A percentile compares a stretch with the other conserved stretches of the same genome.
Conservation (phyloP, 1,139 yeast genomes). For the Torulaspora globosa region DNA sequence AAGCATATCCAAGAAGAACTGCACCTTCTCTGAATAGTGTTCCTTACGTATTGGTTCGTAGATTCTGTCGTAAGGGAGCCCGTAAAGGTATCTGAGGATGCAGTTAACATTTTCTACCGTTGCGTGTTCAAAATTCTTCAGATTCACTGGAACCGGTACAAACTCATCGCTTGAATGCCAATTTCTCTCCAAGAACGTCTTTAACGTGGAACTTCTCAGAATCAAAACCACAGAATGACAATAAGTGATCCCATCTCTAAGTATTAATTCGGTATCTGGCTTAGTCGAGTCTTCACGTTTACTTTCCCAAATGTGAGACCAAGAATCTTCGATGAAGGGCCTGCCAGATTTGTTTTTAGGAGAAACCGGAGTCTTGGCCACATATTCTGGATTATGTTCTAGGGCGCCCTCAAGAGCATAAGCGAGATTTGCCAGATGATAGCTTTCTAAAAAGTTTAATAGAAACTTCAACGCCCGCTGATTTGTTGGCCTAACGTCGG, state of each 20-base stretch:
- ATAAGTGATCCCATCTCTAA: constrained; percentile 22
- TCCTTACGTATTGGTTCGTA: constrained; percentile 39
- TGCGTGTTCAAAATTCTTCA: constrained; percentile 49
- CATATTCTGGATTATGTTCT: background rate
- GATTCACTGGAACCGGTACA: constrained; percentile 36
- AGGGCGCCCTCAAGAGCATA: constrained; percentile 11
- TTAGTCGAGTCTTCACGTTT: background rate
- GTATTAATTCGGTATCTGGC: constrained; percentile 24
- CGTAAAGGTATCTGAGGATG: constrained; percentile 56
- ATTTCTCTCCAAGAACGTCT: constrained; percentile 50
- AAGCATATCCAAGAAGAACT: constrained; percentile 54
- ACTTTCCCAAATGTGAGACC: too few relatives aligned
- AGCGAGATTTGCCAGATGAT: constrained; percentile 19
- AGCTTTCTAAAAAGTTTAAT: constrained; percentile 20
- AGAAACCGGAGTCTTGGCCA: too few relatives aligned
- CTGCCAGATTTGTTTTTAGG: too few relatives aligned
- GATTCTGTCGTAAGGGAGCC: constrained; percentile 42
- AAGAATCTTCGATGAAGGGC: background rate
- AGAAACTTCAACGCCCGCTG: constrained; percentile 16
- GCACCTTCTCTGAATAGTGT: constrained; percentile 43
- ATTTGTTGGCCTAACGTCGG: constrained; percentile 38
- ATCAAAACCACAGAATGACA: constrained; percentile 50
- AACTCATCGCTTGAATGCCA: constrained; percentile 42
- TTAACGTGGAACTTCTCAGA: constrained; percentile 61
- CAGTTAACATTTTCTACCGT: constrained; percentile 45